Base-by-base conservation (phyloP, 164 flowering plant species). In the Pachysandra terminalis region DNA sequence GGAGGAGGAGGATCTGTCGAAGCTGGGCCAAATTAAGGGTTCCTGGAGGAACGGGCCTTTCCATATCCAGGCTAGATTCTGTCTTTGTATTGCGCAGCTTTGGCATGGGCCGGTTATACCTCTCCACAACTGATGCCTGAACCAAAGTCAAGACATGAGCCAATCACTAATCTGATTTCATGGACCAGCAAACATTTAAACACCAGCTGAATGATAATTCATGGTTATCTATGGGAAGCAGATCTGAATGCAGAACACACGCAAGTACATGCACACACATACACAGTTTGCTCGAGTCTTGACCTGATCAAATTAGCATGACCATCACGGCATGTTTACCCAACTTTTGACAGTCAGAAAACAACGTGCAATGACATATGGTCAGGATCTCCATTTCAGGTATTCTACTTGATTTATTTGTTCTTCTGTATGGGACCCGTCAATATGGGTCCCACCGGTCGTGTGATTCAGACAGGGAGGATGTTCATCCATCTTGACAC, bases 81-180 rank as follows among this genome's bases (percentile, higher is more conserved):
- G 82, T 73, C 35, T 70, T 83, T 53, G 98, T 84, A 59, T 80
- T 82, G 19, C 97, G 84, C 68, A 87, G 79, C 70, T 89, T 94
- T 51, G 98, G 97, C 88, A 90, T 65, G 32, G 98, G 97, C 68
- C 93, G 78, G 9, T 78, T 76, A 58, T 84, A 83, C 45, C 57
- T 88, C 68, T 88, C 89, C 66, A 83, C 88, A 58, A 91, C 79
- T 19, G 63, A 68, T 32, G 95, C 91, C 98, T 90, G 88, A 61
- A 73, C 58, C 25, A 71, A 19, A 68, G 12, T 15, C 24, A 13
- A 17, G 54, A 52, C 27, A 58, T 45, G 40, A 55, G 35, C 54
- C 32, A 59, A 3, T 19, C 4, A 19, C 40, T 24, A 0, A 27
- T 16, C 24, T 56, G 28, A 0, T 23, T 5, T 12, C 27, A 23